A percentile compares a stretch with the other conserved stretches of the same genome.
Conservation (phyloP, 2,329 filamentous ascomycete genomes). For the Botrytis tulipae region DNA sequence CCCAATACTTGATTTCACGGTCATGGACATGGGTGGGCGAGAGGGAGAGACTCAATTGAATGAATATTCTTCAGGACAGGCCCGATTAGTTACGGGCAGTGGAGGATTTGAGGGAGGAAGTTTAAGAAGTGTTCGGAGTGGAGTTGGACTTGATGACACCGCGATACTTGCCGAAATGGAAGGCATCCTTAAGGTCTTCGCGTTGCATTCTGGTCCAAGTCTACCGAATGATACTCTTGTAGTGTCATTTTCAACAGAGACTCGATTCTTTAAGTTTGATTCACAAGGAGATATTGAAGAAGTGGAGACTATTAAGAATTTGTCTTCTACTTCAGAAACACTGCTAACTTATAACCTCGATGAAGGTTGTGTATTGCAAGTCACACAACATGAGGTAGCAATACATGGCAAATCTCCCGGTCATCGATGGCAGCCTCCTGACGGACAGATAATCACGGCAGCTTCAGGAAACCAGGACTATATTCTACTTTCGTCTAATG, state of each 20-base stretch:
- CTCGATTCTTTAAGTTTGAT: conserved; percentile 77
- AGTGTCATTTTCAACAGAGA: conserved; percentile 79
- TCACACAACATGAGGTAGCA: conserved; percentile 63
- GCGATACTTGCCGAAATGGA: conserved; percentile 79
- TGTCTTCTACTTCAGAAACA: conserved; percentile 69
- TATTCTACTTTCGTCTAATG: conserved; percentile 73
- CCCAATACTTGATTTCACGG: conserved; percentile 86
- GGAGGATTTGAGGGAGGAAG: conserved; percentile 88
- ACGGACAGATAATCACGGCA: conserved; percentile 64
- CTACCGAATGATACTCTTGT: conserved; percentile 66
- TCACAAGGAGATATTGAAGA: conserved; percentile 79
- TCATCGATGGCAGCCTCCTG: conserved; percentile 56
- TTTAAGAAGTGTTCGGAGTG: conserved; percentile 85
- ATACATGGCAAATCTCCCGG: conserved; percentile 63
- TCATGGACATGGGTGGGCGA: conserved; percentile 93
- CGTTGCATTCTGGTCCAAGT: conserved; percentile 54
- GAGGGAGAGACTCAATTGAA: conserved; percentile 77
- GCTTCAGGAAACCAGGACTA: conserved; percentile 71
- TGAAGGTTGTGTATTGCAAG: conserved; percentile 66
- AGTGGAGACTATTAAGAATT: conserved; percentile 69
- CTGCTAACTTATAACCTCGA: conserved; percentile 67
- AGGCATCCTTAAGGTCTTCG: conserved; percentile 71
- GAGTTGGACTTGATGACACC: conserved; percentile 85
- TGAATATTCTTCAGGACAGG: conserved; percentile 92
- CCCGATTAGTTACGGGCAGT: conserved; percentile 87